These are phyloP conservation scores for Aspergillus pseudoterreus DNA, from an alignment of 2,329 filamentous ascomycete genomes.

Conservation along the genomic window DNA sequence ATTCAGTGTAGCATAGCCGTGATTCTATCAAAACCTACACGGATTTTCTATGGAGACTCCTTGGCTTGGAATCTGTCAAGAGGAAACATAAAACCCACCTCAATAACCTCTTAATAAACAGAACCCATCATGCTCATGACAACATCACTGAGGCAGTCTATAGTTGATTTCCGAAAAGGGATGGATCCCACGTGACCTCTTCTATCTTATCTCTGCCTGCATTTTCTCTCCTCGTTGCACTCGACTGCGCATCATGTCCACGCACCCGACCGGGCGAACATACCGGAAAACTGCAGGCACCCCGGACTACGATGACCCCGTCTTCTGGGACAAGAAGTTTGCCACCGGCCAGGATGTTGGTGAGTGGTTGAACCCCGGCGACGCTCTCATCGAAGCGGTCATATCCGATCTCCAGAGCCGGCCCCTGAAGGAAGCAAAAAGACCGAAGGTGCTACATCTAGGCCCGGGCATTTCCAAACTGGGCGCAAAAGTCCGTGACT, in stretches of 20 bases:
- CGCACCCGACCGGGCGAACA: conserved; percentile 7
- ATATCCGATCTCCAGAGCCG: conserved; percentile 22
- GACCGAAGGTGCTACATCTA: conserved; percentile 29
- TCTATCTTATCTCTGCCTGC: background rate
- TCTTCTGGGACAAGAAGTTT: conserved; percentile 33
- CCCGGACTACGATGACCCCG: conserved; percentile 31
- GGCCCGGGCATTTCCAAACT: conserved; percentile 33
- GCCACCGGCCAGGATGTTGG: conserved; percentile 34
- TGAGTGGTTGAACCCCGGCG: conserved; percentile 36
- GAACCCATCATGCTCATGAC: too few relatives aligned
- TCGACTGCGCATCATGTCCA: conserved; percentile 15
- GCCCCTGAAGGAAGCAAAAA: background rate
- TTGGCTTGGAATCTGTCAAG: too few relatives aligned
- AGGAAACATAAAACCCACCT: too few relatives aligned
- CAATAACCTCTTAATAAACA: too few relatives aligned
- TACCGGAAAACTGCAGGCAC: conserved; percentile 22
- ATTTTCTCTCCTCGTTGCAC: background rate
- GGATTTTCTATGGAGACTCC: too few relatives aligned
- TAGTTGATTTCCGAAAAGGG: too few relatives aligned
- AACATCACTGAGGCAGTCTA: too few relatives aligned
- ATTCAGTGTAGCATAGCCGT: too few relatives aligned
- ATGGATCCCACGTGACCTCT: background rate
- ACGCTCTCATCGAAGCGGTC: conserved; percentile 25
- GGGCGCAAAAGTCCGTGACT: conserved; percentile 27
- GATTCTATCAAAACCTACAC: too few relatives aligned